These are phyloP conservation scores for Phoma sp. DNA, from an alignment of 2,329 filamentous ascomycete genomes.

Conservation along the genomic window DNA sequence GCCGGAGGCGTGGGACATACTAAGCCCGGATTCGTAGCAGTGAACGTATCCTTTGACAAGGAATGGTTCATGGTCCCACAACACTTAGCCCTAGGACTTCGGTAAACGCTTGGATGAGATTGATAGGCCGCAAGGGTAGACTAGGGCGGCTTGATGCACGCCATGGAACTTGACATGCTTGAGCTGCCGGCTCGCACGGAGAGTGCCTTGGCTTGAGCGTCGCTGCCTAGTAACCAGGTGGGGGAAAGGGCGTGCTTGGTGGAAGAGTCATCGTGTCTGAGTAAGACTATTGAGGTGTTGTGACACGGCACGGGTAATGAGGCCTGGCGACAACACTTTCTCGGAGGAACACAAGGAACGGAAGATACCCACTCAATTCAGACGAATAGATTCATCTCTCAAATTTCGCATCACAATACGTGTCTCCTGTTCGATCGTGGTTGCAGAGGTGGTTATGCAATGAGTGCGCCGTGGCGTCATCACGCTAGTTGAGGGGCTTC, in stretches of 20 bases:
- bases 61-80: constrained; percentile 43
- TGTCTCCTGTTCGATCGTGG: too few relatives aligned
- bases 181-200: constrained; percentile 34
- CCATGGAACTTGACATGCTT: constrained; percentile 23
- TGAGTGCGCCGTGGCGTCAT: too few relatives aligned
- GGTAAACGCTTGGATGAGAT: constrained; percentile 29
- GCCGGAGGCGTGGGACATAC: constrained; percentile 46
- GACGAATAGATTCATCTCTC: neutral
- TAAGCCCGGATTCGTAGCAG: constrained; percentile 48
- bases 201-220: constrained; percentile 42
- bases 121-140: constrained; percentile 23
- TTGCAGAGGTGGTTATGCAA: too few relatives aligned
- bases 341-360: neutral
- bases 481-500: too few relatives aligned
- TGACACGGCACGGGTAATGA: neutral
- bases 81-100: constrained; percentile 49
- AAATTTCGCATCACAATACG: neutral
- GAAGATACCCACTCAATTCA: constrained; percentile 5
- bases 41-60: constrained; percentile 28
- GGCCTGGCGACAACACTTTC: neutral
- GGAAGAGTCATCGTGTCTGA: constrained; percentile 38
- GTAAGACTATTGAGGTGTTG: constrained; percentile 2
- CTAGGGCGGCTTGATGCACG: constrained; percentile 46
- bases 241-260: constrained; percentile 36
- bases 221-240: constrained; percentile 33